These are phyloP conservation scores for Kokia cookei DNA, from an alignment of 441 rosid genomes.

Conservation along the genomic window DNA sequence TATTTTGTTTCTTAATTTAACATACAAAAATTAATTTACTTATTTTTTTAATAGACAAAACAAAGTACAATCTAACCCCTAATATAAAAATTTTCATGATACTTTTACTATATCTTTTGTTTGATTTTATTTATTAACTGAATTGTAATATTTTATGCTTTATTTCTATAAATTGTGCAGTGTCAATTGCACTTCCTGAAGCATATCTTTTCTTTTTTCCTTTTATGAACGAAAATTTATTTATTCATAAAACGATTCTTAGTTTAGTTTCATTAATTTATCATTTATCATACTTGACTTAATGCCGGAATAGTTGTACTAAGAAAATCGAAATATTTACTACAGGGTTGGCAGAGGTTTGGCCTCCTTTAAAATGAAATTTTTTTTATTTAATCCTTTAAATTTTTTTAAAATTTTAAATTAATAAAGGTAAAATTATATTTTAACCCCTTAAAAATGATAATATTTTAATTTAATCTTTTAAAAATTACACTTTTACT, in stretches of 20 bases:
- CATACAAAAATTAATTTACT: too few species aligned
- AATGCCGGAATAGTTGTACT: not conserved
- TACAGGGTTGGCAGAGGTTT: too few species aligned
- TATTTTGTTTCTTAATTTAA: too few species aligned
- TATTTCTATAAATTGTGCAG: not conserved
- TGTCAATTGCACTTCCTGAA: not conserved
- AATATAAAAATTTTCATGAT: rapidly evolving
- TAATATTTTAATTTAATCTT: too few species aligned
- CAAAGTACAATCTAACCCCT: not conserved
- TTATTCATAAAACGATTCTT: not conserved
- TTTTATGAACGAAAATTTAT: not conserved
- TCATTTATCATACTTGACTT: not conserved
- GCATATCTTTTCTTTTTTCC: not conserved
- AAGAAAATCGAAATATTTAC: not conserved
- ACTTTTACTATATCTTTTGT: too few species aligned
- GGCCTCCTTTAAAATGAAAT: too few species aligned
- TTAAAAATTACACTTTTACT: too few species aligned
- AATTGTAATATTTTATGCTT: not conserved
- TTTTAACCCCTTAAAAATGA: too few species aligned
- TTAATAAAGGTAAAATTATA: too few species aligned
- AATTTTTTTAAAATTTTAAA: too few species aligned
- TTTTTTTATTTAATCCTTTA: too few species aligned
- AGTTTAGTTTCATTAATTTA: not conserved
- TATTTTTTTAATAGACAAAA: too few species aligned
- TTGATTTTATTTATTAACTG: not conserved